These are phyloP conservation scores for Ustilago cynodontis DNA, from an alignment of 1,284 basidiomycete genomes.

Conservation along the genomic window DNA sequence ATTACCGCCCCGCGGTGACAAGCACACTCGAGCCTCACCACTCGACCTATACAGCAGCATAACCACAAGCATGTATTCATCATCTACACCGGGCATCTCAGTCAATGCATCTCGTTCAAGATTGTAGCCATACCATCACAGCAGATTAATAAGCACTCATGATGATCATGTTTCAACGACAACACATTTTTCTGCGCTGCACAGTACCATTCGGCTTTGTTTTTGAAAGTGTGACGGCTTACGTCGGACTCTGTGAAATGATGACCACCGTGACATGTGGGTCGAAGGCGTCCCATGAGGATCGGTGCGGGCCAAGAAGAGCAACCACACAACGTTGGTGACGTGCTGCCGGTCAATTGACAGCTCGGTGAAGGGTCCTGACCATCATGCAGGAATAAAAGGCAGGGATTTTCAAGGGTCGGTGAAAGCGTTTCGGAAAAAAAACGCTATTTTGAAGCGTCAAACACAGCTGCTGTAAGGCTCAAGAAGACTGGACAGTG, in stretches of 20 bases:
- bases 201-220: not conserved
- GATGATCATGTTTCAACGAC: not conserved
- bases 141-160: not conserved
- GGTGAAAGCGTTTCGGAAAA: no score
- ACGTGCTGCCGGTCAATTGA: not conserved
- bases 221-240: not conserved
- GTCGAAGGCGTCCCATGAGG: not conserved
- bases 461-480: not conserved
- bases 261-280: not conserved
- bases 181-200: not conserved
- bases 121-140: not conserved
- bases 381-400: no score
- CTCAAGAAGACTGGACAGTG: not conserved
- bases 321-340: not conserved
- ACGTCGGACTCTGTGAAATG: not conserved
- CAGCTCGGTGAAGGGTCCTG: no score
- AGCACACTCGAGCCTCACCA: no score
- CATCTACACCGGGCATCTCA: no score
- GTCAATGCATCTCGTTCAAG: not conserved
- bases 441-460: not conserved
- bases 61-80: no score
- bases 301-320: not conserved
- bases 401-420: no score
- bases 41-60: not conserved
- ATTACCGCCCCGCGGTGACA: no score